Evolutionary conservation across 2,329 filamentous ascomycete species (phyloP).

Genomic region (Pestalotiopsis sp.): DNA sequence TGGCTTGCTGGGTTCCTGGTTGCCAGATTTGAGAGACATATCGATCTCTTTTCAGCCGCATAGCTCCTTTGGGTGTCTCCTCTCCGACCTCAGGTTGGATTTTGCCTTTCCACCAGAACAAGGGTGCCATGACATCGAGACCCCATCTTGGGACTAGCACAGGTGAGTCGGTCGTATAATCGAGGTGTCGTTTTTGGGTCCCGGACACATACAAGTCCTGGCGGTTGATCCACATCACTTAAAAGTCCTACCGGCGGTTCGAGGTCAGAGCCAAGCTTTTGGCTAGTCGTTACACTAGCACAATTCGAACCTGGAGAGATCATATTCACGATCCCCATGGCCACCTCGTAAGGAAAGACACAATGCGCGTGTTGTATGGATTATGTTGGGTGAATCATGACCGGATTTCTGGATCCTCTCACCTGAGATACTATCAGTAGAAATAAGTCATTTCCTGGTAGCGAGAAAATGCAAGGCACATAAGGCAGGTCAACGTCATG

Average conservation of each 20-base stretch:
- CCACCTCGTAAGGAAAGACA: background rate
- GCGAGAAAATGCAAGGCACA: background rate
- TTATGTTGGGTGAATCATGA: background rate
- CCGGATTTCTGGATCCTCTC: background rate
- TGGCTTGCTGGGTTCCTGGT: background rate
- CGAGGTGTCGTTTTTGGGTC: background rate
- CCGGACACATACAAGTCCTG: background rate
- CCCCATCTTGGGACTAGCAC: background rate
- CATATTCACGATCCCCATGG: background rate
- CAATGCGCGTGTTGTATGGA: background rate
- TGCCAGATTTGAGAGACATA: background rate
- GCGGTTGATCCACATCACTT: background rate
- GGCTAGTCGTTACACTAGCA: background rate
- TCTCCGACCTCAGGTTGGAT: background rate
- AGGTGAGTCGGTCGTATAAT: background rate
- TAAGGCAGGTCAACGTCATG: background rate
- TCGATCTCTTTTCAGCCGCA: constrained; percentile 1
- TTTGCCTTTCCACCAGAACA: background rate
- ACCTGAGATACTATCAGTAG: background rate
- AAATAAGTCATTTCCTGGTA: background rate
- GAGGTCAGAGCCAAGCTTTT: background rate
- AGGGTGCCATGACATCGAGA: background rate
- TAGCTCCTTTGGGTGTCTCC: background rate
- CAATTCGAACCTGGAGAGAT: background rate
- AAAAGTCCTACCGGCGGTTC: background rate